These are phyloP conservation scores for Penicillium frequentans DNA, from an alignment of 2,329 filamentous ascomycete species.

Conservation along the genomic window DNA sequence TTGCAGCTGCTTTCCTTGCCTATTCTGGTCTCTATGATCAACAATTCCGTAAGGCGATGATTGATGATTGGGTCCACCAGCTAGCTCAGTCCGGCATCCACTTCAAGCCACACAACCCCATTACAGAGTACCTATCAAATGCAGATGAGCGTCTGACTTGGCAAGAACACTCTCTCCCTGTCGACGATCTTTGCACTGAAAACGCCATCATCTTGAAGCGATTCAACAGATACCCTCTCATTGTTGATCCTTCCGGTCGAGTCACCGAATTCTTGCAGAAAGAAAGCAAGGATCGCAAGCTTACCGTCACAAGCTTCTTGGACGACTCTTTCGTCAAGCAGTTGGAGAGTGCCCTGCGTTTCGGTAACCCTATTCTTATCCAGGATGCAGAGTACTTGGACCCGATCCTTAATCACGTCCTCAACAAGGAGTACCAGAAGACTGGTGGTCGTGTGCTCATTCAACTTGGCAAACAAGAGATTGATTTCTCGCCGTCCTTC, in stretches of 20 bases:
- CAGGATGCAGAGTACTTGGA: conserved; percentile 97
- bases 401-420: conserved; percentile 94
- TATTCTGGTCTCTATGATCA: conserved; percentile 98
- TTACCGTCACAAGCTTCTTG: conserved; percentile 96
- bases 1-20: conserved; percentile 95
- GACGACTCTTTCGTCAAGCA: conserved; percentile 99
- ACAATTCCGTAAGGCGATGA: conserved; percentile 95
- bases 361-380: conserved; percentile 97
- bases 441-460: conserved; percentile 97
- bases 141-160: conserved; percentile 92
- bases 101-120: conserved; percentile 89
- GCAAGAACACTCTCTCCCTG: conserved; percentile 91
- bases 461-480: conserved; percentile 97
- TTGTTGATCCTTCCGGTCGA: conserved; percentile 94
- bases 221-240: conserved; percentile 97
- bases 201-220: conserved; percentile 97
- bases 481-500: conserved; percentile 97
- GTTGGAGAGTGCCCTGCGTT: conserved; percentile 91
- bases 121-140: conserved; percentile 95
- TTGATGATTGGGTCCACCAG: conserved; percentile 96
- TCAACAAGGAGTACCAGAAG: conserved; percentile 99
- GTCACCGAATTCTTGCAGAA: conserved; percentile 94
- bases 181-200: conserved; percentile 96
- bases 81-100: conserved; percentile 88
- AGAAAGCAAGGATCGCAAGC: conserved; percentile 86